Base-by-base conservation (phyloP, 148 eudicot species). In the Camellia lanceoleosa region DNA sequence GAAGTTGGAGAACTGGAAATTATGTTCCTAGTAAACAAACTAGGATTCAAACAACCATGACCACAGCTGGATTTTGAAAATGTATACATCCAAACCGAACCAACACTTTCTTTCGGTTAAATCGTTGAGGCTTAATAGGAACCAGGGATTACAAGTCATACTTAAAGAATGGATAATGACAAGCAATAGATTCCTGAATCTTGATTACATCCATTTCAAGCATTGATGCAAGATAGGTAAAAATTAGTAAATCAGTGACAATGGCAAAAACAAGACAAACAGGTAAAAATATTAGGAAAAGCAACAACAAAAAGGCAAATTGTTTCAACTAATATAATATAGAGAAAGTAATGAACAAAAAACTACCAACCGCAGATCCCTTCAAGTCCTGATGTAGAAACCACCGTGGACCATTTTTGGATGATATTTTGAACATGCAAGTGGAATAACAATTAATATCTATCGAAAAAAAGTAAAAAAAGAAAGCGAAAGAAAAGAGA, bases 351-450 rank as follows among this genome's bases (percentile, higher is more conserved):
- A 18, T 46, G 11, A 18, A 73, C 23, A 11, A 78, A 49, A 19
- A 71, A 72, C 52, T 14, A 58, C 87, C 38, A 52, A 89, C 90
- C 85, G 79, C 78, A 59, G 68, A 71, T 81, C 59, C 80, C 58
- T 68, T 68, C 15, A 78, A 73, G 65, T 83, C 89, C 78, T 76
- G 71, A 79, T 95, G 98, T 82, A 95, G 84, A 84, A 95, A 95
- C 97, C 98, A 90, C 97, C 95, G 89, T 12, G 97, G 97, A 51
- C 97, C 94, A 77, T 78, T 85, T 78, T 83, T 86, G 61, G 89
- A 85, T 18, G 76, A 74, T 59, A 90, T 82, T 76, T 94, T 93
- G 89, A n/a, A 66, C 80, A 74, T 44, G 30, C 41, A 19, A 72
- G 67, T 41, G 47, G 63, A 71, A 71, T 14, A 71, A 71, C 7